phyloP scores from a whole-genome alignment of 495 filamentous ascomycete genomes.

The Sporormia fimetaria region DNA sequence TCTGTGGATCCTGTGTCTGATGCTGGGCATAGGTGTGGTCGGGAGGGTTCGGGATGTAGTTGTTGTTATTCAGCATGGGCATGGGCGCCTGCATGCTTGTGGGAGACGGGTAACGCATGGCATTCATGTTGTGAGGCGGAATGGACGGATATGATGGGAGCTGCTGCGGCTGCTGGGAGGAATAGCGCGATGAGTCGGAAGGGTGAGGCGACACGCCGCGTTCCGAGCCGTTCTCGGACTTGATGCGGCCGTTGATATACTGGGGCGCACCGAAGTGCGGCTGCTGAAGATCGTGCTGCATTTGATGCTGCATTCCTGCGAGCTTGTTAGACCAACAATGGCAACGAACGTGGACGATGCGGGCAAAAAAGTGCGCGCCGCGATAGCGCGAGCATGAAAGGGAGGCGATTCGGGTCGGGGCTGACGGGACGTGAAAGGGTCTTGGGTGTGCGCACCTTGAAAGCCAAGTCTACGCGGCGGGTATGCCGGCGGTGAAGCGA shows the following conservation, averaged over 20 bases:
- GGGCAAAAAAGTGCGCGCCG: too few relatives aligned
- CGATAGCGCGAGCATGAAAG: too few relatives aligned
- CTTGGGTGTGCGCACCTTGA: too few relatives aligned
- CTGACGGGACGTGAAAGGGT: too few relatives aligned
- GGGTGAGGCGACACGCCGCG: conserved; percentile 58
- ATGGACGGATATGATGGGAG: conserved; percentile 34
- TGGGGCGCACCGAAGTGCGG: conserved; percentile 25
- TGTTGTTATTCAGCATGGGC: conserved; percentile 42
- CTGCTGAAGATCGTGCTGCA: conserved; percentile 28
- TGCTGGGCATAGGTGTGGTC: conserved; percentile 31
- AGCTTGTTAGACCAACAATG: too few relatives aligned
- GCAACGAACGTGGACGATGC: too few relatives aligned
- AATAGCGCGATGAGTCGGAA: conserved; percentile 53
- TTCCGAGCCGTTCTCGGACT: conserved; percentile 52
- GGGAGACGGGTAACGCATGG: conserved; percentile 46
- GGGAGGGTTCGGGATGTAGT: conserved; percentile 30
- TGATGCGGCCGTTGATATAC: conserved; percentile 35
- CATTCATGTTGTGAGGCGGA: conserved; percentile 33
- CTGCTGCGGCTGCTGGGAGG: conserved; percentile 40
- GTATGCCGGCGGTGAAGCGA: conserved; percentile 3
- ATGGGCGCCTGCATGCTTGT: conserved; percentile 45
- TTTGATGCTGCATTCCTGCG: conserved; percentile 28
- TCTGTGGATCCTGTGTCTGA: conserved; percentile 28
- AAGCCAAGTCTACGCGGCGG: too few relatives aligned
- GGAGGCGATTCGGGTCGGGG: too few relatives aligned